Percentiles rank a stretch among this genome's conserved stretches.
phyloP scores from a whole-genome alignment of 768 basidiomycete genomes.

The Favolaschia claudopus region DNA sequence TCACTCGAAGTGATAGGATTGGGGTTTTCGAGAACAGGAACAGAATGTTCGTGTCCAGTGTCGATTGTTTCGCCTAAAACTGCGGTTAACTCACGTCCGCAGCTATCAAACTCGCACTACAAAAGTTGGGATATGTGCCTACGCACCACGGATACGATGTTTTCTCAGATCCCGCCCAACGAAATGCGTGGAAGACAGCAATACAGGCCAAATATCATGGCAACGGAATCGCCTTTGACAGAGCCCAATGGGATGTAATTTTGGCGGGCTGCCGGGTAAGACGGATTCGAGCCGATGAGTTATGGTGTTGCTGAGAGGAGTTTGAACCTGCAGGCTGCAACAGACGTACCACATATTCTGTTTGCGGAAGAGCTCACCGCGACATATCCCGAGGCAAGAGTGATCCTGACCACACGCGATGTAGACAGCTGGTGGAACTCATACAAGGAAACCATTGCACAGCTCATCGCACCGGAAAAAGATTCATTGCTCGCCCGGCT shows the following conservation, averaged over 20 bases:
- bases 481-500: neutral
- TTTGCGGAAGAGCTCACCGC: constrained; percentile 13
- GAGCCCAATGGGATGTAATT: constrained; percentile 9
- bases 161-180: neutral
- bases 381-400: constrained; percentile 11
- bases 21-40: no score
- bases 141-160: neutral
- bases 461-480: neutral
- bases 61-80: no score
- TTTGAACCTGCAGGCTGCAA: constrained; percentile 7
- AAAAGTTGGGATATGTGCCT: constrained; percentile 3
- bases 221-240: constrained; percentile 1
- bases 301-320: no score
- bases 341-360: constrained; percentile 1
- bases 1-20: no score
- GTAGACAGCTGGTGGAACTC: constrained; percentile 10
- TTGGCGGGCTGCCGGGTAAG: constrained; percentile 10
- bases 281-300: neutral
- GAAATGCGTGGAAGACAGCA: constrained; percentile 5
- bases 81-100: no score
- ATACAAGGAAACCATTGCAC: neutral
- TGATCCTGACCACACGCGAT: constrained; percentile 8
- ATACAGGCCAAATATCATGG: constrained; percentile 10
- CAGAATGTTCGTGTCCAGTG: no score
- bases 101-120: constrained; percentile 1